phyloP scores from a whole-genome alignment of 2,329 filamentous ascomycete species.

The Lachnellula arida region DNA sequence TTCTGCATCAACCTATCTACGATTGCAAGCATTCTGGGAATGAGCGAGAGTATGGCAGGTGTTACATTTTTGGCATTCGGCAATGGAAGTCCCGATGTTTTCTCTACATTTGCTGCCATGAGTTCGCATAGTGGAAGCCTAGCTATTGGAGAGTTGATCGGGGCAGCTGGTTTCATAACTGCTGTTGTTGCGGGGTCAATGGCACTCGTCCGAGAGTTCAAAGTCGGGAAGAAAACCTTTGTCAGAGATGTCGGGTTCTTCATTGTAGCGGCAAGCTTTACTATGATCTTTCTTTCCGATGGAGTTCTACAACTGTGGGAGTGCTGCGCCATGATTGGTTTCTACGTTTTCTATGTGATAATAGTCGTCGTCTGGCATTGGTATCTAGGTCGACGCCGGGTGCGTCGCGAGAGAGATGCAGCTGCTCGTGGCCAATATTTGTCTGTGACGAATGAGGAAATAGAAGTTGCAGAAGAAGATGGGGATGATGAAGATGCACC shows the following conservation, averaged over 20 bases:
- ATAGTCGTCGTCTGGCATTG: constrained; percentile 93
- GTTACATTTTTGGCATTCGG: constrained; percentile 96
- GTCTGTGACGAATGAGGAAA: constrained; percentile 45
- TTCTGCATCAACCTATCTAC: constrained; percentile 96
- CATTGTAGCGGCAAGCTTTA: constrained; percentile 78
- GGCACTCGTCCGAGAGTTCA: constrained; percentile 93
- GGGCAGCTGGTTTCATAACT: constrained; percentile 92
- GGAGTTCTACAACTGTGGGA: constrained; percentile 84
- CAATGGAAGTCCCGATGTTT: constrained; percentile 96
- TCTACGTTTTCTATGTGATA: constrained; percentile 84
- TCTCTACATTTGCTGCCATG: constrained; percentile 98
- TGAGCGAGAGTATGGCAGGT: constrained; percentile 93
- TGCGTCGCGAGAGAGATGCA: constrained; percentile 59
- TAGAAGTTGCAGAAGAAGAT: constrained; percentile 62
- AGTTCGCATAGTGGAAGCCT: constrained; percentile 94
- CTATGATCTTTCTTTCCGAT: constrained; percentile 81
- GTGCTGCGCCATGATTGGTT: constrained; percentile 81
- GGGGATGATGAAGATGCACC: constrained; percentile 51
- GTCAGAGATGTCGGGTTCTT: constrained; percentile 91
- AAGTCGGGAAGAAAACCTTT: constrained; percentile 84
- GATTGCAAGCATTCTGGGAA: constrained; percentile 79
- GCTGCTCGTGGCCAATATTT: constrained; percentile 72
- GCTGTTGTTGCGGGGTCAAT: constrained; percentile 95
- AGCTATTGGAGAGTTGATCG: constrained; percentile 91
- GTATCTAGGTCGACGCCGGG: constrained; percentile 61